Evolutionary conservation across 768 basidiomycete species (phyloP).

Genomic region (Boletus vermiculosoides): DNA sequence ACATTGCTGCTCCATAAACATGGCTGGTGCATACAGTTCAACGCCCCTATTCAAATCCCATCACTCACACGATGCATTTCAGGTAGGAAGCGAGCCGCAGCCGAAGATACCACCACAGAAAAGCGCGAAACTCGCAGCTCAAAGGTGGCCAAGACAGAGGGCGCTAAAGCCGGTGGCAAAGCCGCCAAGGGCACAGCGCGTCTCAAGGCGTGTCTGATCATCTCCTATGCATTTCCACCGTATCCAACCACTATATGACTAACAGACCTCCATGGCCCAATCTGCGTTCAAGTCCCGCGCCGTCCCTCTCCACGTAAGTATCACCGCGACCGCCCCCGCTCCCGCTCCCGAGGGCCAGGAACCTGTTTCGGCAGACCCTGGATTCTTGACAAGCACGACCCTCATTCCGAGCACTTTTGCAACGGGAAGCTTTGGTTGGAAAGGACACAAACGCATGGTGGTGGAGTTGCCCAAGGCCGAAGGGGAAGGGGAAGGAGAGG

Average conservation of each 20-base stretch:
- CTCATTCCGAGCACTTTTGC: constrained; percentile 60
- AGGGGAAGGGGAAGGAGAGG: constrained; percentile 43
- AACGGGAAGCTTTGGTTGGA: constrained; percentile 86
- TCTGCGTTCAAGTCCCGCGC: constrained; percentile 63
- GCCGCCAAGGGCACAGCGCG: constrained; percentile 40
- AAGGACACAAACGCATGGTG: constrained; percentile 64
- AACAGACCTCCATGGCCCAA: constrained; percentile 45
- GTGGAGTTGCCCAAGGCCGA: constrained; percentile 59
- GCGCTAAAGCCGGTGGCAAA: constrained; percentile 30
- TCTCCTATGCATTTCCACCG: not conserved
- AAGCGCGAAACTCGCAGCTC: constrained; percentile 44
- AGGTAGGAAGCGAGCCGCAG: constrained; percentile 49
- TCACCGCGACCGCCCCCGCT: constrained; percentile 67
- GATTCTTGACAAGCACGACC: constrained; percentile 55
- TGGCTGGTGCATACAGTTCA: constrained; percentile 31
- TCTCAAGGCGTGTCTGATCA: constrained; percentile 42
- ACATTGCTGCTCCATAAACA: constrained; percentile 5
- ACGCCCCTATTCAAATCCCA: constrained; percentile 13
- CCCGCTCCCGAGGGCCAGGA: constrained; percentile 38
- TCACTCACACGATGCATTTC: not conserved
- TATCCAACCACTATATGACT: constrained; percentile 2
- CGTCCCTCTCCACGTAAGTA: constrained; percentile 62
- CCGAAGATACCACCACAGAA: constrained; percentile 30
- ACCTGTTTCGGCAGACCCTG: constrained; percentile 48
- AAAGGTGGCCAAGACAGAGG: constrained; percentile 51